A percentile compares a stretch with the other conserved stretches of the same genome.
Evolutionary conservation across 1,284 basidiomycete species (phyloP).

Genomic region (Mycosarcoma maydis): DNA sequence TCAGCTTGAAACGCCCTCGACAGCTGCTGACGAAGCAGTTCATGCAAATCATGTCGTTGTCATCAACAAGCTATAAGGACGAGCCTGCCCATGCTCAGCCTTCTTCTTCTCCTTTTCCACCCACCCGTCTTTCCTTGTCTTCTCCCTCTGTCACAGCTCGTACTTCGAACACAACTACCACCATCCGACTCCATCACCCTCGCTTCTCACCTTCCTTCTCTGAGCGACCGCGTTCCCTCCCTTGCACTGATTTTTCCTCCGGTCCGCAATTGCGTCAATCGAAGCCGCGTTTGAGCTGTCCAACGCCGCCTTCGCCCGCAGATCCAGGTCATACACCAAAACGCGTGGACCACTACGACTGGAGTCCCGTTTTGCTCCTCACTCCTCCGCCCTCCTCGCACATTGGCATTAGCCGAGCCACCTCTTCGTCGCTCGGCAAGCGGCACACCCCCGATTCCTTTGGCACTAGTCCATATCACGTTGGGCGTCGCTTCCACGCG

Average conservation of each 20-base stretch:
- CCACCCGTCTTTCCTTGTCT: not conserved
- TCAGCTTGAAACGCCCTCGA: not conserved
- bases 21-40: conserved; percentile 5
- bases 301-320: not conserved
- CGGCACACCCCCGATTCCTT: not conserved
- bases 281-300: not conserved
- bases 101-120: not conserved
- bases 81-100: not conserved
- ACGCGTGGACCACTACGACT: conserved; percentile 9
- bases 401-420: not conserved
- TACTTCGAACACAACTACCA: not conserved
- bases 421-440: not conserved
- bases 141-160: not conserved
- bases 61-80: conserved; percentile 3
- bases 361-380: conserved; percentile 17
- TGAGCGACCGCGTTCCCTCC: not conserved
- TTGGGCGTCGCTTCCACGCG: not conserved
- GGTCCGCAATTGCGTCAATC: not conserved
- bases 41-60: not conserved
- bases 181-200: not conserved
- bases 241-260: too few relatives aligned
- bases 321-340: not conserved
- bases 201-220: not conserved
- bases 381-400: conserved; percentile 17
- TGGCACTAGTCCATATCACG: not conserved